A percentile compares a stretch with the other conserved stretches of the same genome.
Evolutionary conservation across 345 rosid genomes (phyloP).

Genomic region (Acer campestre): DNA sequence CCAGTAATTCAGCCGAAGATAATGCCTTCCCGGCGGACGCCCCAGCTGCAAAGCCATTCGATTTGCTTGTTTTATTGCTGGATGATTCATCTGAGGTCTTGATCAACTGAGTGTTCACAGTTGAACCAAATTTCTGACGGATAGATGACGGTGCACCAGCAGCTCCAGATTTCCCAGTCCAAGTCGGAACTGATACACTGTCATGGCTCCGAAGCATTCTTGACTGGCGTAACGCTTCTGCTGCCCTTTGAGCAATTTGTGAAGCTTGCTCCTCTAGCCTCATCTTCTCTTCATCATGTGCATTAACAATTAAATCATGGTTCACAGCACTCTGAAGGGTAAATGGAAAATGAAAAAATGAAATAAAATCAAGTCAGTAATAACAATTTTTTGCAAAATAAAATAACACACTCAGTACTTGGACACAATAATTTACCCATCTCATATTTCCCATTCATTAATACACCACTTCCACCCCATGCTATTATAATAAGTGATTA

Average conservation of each 20-base stretch:
- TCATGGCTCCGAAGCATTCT: conserved; percentile 84
- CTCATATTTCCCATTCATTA: not conserved
- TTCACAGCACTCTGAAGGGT: conserved; percentile 79
- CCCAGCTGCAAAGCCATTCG: conserved; percentile 67
- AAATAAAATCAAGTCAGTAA: not conserved
- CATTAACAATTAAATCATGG: conserved; percentile 82
- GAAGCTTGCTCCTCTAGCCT: conserved; percentile 92
- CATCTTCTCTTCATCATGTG: conserved; percentile 72
- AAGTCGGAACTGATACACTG: conserved; percentile 81
- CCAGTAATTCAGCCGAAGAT: conserved; percentile 79
- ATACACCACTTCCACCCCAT: not conserved
- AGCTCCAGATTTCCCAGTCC: conserved; percentile 92
- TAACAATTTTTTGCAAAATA: not conserved
- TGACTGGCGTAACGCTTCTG: conserved; percentile 90
- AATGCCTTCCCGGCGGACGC: conserved; percentile 80
- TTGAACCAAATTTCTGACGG: conserved; percentile 74
- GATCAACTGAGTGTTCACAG: conserved; percentile 53
- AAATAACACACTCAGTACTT: not conserved
- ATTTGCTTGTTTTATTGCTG: conserved; percentile 30
- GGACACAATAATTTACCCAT: not conserved
- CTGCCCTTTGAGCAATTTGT: conserved; percentile 89
- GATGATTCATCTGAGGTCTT: conserved; percentile 45
- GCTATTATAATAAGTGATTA: not conserved
- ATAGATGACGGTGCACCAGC: conserved; percentile 89
- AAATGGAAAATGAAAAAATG: not conserved